Conservation (phyloP, 768 basidiomycete species). For the Suillus occidentalis region DNA sequence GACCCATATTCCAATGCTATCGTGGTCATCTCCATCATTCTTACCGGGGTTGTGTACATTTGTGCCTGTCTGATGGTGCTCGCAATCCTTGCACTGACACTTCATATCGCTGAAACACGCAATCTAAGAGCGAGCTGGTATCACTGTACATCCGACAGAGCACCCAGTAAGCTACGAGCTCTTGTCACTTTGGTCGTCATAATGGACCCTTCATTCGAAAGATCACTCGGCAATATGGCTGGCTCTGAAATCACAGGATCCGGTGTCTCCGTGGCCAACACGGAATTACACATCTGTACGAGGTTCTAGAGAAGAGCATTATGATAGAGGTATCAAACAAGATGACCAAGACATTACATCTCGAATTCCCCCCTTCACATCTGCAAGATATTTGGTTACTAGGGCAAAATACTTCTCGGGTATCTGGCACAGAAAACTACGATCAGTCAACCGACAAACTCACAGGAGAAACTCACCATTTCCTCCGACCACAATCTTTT, state of each 20-base stretch:
- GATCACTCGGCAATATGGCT: not conserved
- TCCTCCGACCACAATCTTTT: constrained; percentile 59
- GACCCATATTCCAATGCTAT: not conserved
- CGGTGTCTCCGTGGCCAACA: not conserved
- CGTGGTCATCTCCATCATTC: constrained; percentile 17
- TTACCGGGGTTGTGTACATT: constrained; percentile 20
- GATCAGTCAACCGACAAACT: not conserved
- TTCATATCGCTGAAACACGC: not conserved
- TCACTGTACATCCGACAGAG: constrained; percentile 9
- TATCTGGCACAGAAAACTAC: constrained; percentile 36
- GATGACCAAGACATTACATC: constrained; percentile 32
- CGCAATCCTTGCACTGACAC: not conserved
- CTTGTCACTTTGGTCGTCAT: constrained; percentile 15
- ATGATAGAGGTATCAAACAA: constrained; percentile 13
- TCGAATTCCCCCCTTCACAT: constrained; percentile 47
- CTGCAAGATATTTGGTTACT: constrained; percentile 44
- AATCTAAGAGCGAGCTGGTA: not conserved
- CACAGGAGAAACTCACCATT: constrained; percentile 31
- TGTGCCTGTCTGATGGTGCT: not conserved
- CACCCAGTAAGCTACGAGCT: constrained; percentile 20
- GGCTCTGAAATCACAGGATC: not conserved
- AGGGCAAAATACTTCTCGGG: constrained; percentile 51
- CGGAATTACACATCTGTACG: constrained; percentile 23
- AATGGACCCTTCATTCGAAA: not conserved
- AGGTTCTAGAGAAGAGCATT: constrained; percentile 25